phyloP scores from a whole-genome alignment of 2,329 filamentous ascomycete species.

The Ophiosphaerella herpotricha region DNA sequence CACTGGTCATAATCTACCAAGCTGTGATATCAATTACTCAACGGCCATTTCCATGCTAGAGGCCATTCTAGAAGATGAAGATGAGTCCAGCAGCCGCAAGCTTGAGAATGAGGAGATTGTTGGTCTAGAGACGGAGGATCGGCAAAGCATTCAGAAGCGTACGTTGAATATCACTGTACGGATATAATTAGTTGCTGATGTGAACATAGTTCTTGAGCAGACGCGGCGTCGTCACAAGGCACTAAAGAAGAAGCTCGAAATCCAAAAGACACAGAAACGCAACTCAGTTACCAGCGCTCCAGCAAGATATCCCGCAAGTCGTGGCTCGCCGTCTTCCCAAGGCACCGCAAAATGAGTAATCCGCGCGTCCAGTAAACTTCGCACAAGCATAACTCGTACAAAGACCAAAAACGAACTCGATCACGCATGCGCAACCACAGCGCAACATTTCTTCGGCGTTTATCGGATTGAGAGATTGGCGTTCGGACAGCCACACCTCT shows the following conservation, averaged over 20 bases:
- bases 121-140: slow-evolving; percentile 69
- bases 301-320: slow-evolving; percentile 30
- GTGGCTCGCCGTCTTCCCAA: slow-evolving; percentile 40
- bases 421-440: slow-evolving; percentile 15
- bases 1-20: slow-evolving; percentile 81
- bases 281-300: slow-evolving; percentile 41
- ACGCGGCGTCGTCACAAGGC: slow-evolving; percentile 49
- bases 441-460: slow-evolving; percentile 34
- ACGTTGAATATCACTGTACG: slow-evolving; percentile 42
- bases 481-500: slow-evolving; percentile 14
- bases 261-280: slow-evolving; percentile 46
- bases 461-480: slow-evolving; percentile 10
- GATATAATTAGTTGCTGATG: slow-evolving; percentile 11
- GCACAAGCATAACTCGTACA: slow-evolving; percentile 13
- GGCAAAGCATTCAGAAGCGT: slow-evolving; percentile 75
- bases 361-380: neutral
- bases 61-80: slow-evolving; percentile 87
- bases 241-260: slow-evolving; percentile 53
- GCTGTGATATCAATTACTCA: slow-evolving; percentile 90
- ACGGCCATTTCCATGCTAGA: slow-evolving; percentile 95
- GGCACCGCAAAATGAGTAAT: slow-evolving; percentile 26
- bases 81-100: slow-evolving; percentile 56
- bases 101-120: slow-evolving; percentile 56
- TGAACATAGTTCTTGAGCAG: slow-evolving; percentile 51
- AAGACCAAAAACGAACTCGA: neutral